Percentiles rank a stretch among this genome's conserved stretches.
phyloP scores from a whole-genome alignment of 2,329 filamentous ascomycete genomes.

The Chaetothyriales sp. region DNA sequence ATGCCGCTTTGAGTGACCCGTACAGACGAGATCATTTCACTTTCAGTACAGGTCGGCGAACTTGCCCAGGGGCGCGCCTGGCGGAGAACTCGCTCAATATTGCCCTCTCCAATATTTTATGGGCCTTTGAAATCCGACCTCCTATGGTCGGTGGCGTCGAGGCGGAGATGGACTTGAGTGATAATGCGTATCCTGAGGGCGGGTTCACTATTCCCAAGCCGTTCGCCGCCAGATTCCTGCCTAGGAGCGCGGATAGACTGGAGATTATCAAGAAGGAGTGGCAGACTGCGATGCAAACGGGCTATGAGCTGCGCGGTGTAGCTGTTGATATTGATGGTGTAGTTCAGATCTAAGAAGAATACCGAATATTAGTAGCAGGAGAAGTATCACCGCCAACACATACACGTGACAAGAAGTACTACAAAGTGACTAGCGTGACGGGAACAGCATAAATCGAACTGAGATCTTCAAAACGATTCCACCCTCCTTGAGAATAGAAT shows the following conservation, averaged over 20 bases:
- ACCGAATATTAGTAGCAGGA: no score
- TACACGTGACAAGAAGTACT: no score
- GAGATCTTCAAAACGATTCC: no score
- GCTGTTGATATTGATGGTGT: no score
- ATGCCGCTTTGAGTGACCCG: constrained; percentile 23
- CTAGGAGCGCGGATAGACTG: constrained; percentile 22
- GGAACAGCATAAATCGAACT: no score
- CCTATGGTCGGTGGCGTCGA: constrained; percentile 10
- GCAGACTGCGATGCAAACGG: not conserved
- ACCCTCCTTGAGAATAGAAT: no score
- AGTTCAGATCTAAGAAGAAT: no score
- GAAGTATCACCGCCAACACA: no score
- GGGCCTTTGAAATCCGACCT: constrained; percentile 22
- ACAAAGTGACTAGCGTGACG: no score
- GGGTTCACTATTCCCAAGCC: constrained; percentile 29
- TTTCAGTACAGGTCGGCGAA: constrained; percentile 22
- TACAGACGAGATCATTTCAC: constrained; percentile 20
- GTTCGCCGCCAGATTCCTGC: constrained; percentile 25
- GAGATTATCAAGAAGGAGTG: constrained; percentile 11
- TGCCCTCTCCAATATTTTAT: constrained; percentile 21
- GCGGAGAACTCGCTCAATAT: constrained; percentile 23
- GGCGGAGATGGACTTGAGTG: constrained; percentile 21
- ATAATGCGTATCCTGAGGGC: constrained; percentile 23
- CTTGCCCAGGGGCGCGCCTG: constrained; percentile 23
- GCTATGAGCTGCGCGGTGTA: no score